Base-by-base conservation (phyloP, 2,329 filamentous ascomycete genomes). In the Lachnellula willkommii region DNA sequence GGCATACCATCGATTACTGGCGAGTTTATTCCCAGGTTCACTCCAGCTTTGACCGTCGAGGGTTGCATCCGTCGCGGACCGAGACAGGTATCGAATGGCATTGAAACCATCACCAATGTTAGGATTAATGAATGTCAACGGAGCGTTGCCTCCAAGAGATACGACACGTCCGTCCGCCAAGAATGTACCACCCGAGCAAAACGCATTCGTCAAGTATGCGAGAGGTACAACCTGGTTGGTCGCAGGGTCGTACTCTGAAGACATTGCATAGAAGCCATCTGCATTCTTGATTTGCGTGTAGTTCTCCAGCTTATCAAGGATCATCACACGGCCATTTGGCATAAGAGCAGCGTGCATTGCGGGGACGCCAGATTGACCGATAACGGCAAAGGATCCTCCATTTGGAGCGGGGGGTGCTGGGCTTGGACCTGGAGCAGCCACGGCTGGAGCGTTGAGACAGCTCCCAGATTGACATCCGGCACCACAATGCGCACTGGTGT, bases 231-330 rank as follows among this genome's bases (percentile, higher is more conserved):
- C 70, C 39, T 71, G 71, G 54, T 80, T 78, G 1, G 74, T 78
- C 6, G 50, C 63, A 1, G 81, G 79, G 63, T 85, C 77, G 59
- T 81, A 85, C 63, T 84, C 80, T 2, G 79, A 75, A 9, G 80
- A 83, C 70, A 83, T 84, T 0, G 82, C 82, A 58, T 76, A 82
- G 53, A 78, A 74, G 28, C 79, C 79, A 64, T 81, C 77, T 15
- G 73, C 57, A 7, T 82, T 73, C 59, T 73, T 77, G 47, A 84
- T 63, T 57, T 84, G 74, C 0, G 81, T 83, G 68, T 81, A 84
- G 66, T 84, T 79, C 66, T 85, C 82, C 32, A 85, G 74, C 66
- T 85, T 85, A 72, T 85, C 82, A 15, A 84, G 70, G 69, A 85
- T 85, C 39, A 81, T 73, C 11, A 84, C 80, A 51, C 75, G 73